phyloP scores from a whole-genome alignment of 2,329 filamentous ascomycete genomes.

The Plenodomus biglobosus region DNA sequence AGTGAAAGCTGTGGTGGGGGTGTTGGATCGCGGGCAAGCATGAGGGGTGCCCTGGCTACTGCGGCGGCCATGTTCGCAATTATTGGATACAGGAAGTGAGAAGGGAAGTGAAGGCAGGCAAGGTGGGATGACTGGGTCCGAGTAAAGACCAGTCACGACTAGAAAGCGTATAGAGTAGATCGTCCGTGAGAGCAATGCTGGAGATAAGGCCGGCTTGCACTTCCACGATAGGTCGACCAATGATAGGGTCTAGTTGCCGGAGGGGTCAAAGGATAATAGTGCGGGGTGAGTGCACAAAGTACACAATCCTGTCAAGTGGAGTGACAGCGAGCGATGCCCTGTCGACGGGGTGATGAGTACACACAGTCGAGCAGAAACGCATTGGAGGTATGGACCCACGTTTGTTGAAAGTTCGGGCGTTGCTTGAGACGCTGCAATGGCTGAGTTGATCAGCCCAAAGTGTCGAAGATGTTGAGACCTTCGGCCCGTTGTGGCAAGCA shows the following conservation, averaged over 20 bases:
- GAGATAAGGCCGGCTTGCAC: conserved; percentile 5
- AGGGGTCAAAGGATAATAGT: conserved; percentile 6
- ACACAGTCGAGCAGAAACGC: conserved; percentile 1
- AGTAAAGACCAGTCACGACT: not conserved
- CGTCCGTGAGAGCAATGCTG: conserved; percentile 6
- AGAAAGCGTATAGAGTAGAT: conserved; percentile 1
- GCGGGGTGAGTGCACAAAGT: conserved; percentile 16
- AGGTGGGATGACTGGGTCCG: conserved; percentile 13
- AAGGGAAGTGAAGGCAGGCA: conserved; percentile 32
- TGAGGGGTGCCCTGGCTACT: conserved; percentile 44
- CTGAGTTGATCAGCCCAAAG: conserved; percentile 28
- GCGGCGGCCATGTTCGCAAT: conserved; percentile 46
- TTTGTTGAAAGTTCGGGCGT: conserved; percentile 9
- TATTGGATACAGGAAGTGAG: conserved; percentile 9
- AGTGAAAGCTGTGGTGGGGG: conserved; percentile 60
- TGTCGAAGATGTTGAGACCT: conserved; percentile 16
- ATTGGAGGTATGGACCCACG: conserved; percentile 9
- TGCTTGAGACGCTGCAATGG: conserved; percentile 7
- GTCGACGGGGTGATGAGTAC: conserved; percentile 20
- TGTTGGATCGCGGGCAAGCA: conserved; percentile 43
- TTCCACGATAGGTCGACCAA: conserved; percentile 9
- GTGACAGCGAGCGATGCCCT: conserved; percentile 14
- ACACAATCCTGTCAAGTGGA: conserved; percentile 10
- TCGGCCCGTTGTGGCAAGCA: conserved; percentile 14
- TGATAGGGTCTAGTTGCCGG: conserved; percentile 8